Evolutionary conservation across 257 asterid genomes (phyloP).

Genomic region (Paraleonurus japonicus): DNA sequence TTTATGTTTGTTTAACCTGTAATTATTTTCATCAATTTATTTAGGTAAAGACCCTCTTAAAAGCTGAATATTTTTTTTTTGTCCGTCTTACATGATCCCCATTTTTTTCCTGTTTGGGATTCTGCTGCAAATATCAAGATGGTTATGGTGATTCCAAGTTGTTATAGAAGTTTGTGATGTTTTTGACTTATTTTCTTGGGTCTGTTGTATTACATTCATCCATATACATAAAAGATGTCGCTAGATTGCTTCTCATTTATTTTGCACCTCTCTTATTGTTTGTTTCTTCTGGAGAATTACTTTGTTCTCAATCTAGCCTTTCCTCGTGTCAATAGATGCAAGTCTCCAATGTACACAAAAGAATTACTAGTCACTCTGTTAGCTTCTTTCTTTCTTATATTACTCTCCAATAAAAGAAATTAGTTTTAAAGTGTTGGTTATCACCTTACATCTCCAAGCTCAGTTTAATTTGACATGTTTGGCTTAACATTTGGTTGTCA

Average conservation of each 20-base stretch:
- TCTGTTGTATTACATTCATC: background rate
- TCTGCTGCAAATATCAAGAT: background rate
- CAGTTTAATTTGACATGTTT: background rate
- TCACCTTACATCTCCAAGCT: background rate
- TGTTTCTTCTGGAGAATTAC: background rate
- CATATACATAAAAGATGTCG: background rate
- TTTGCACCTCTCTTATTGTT: background rate
- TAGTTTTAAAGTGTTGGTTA: background rate
- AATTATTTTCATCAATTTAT: no score
- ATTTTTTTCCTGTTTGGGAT: no score
- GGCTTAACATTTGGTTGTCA: background rate
- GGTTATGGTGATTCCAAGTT: background rate
- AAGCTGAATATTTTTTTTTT: no score
- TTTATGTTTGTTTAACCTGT: no score
- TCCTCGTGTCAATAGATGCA: background rate
- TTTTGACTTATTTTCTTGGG: background rate
- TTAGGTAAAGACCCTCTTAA: no score
- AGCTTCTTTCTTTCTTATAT: slow-evolving; percentile 6
- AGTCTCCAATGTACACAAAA: background rate
- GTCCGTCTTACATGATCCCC: no score
- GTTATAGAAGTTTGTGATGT: background rate
- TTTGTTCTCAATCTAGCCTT: background rate
- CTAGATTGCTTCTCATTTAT: background rate
- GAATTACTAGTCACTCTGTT: background rate
- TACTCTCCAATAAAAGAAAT: background rate